phyloP scores from a whole-genome alignment of 495 filamentous ascomycete species.

The Bombardia bombarda region DNA sequence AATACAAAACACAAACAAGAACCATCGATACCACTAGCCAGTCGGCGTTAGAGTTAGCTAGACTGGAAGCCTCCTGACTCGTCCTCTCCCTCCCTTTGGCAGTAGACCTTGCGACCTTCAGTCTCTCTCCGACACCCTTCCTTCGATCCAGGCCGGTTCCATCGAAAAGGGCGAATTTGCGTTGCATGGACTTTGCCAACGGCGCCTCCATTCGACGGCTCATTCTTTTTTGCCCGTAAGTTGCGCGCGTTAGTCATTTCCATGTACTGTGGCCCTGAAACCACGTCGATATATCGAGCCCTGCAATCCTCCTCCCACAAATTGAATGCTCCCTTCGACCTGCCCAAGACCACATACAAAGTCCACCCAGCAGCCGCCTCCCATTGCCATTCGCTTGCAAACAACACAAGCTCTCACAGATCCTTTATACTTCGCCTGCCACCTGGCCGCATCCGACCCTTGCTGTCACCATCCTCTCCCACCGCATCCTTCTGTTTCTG shows the following conservation, averaged over 20 bases:
- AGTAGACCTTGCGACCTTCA: conserved; percentile 14
- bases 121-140: conserved; percentile 15
- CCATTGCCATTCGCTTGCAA: conserved; percentile 1
- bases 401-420: neutral
- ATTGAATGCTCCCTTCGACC: neutral
- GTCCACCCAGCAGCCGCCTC: conserved; percentile 4
- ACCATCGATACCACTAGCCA: conserved; percentile 7
- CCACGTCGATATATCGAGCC: conserved; percentile 6
- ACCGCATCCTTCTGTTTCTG: neutral
- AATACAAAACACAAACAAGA: too few species aligned
- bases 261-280: too few species aligned
- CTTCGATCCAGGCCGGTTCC: conserved; percentile 7
- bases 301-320: neutral
- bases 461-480: neutral
- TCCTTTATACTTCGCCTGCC: conserved; percentile 1
- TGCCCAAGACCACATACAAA: conserved; percentile 8
- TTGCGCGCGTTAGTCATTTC: too few species aligned
- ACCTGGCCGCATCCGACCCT: neutral
- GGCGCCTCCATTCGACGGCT: neutral
- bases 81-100: conserved; percentile 13
- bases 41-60: too few species aligned
- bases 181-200: neutral
- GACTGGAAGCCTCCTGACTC: conserved; percentile 12
- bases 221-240: too few species aligned
- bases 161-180: conserved; percentile 4